Percentiles rank a stretch among this genome's conserved stretches.
These are phyloP conservation scores for Dactylellina parvicollis DNA, from an alignment of 2,329 filamentous ascomycete genomes.

Conservation along the genomic window DNA sequence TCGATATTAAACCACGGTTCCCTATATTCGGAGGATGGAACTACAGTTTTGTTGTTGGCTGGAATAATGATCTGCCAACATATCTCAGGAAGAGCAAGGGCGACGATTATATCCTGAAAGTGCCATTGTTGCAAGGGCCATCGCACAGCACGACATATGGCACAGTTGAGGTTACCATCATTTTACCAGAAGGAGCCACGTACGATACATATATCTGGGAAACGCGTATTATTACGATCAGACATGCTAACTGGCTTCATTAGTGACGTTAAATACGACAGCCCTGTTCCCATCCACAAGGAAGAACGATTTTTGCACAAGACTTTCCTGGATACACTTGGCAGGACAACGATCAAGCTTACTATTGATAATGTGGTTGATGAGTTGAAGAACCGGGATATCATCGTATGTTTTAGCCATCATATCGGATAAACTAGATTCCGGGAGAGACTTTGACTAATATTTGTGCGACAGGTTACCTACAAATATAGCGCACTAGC, in stretches of 20 bases:
- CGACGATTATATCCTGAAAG: slow-evolving; percentile 83
- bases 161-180: slow-evolving; percentile 78
- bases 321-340: slow-evolving; percentile 93
- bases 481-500: slow-evolving; percentile 84
- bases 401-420: slow-evolving; percentile 68
- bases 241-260: slow-evolving; percentile 58
- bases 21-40: slow-evolving; percentile 98
- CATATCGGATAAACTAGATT: background rate
- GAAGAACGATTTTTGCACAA: slow-evolving; percentile 74
- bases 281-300: slow-evolving; percentile 75
- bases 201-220: slow-evolving; percentile 64
- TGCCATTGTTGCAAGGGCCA: slow-evolving; percentile 92
- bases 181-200: slow-evolving; percentile 90
- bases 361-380: slow-evolving; percentile 88
- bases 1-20: slow-evolving; percentile 93
- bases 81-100: slow-evolving; percentile 75
- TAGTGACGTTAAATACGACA: slow-evolving; percentile 82
- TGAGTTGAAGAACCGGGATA: slow-evolving; percentile 82
- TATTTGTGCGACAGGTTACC: slow-evolving; percentile 66
- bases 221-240: background rate
- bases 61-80: slow-evolving; percentile 84
- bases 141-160: slow-evolving; percentile 84
- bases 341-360: slow-evolving; percentile 82
- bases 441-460: slow-evolving; percentile 5
- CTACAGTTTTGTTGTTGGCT: slow-evolving; percentile 95